Evolutionary conservation across 345 rosid genomes (phyloP), one percentile per base, ranked within the genome.

Genomic region (Triadica sebifera): DNA sequence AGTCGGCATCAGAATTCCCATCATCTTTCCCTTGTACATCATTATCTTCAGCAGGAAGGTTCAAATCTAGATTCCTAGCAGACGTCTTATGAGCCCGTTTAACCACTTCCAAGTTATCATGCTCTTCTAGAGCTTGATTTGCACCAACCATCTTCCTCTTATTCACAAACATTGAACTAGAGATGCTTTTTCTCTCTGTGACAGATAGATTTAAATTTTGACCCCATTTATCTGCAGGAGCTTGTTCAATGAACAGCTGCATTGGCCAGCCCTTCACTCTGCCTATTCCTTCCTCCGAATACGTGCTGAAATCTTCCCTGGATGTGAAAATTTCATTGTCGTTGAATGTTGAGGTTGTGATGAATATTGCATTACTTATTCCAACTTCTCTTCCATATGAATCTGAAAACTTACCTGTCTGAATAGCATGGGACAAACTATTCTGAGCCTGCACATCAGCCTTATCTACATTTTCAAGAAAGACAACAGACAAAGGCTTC

Each of bases 381-480:
- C 84, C 73, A 39, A 85, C 66, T 79, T 86, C 90, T 75, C 88
- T 79, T 39, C 92, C 90, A 37, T 79, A 69, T 0, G 95, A 84
- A 67, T 90, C 87, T n/a, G 84, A 79, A 47, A 89, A 83, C 62
- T 81, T 89, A 8, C 93, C 95, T 0, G 87, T 90, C 75, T 65
- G 77, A 47, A 88, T 72, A 46, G 93, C 91, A 61, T 63, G 76
- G 58, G 89, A 86, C 83, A 92, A 80, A 75, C 89, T 82, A 16
- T 57, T 78, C 60, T 77, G 92, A 39, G 79, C 77, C 49, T 59
- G 71, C 64, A 61, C 65, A 78, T 90, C 95, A 15, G 95, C 92
- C 76, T 85, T 83, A n/a, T 92, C 92, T 7, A 89, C 70, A 69
- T 89, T 87, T 55, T 90, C 90, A 5, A 92, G 83, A 75, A 90